Conservation (phyloP, 768 basidiomycete genomes). For the Kwoniella europaea region DNA sequence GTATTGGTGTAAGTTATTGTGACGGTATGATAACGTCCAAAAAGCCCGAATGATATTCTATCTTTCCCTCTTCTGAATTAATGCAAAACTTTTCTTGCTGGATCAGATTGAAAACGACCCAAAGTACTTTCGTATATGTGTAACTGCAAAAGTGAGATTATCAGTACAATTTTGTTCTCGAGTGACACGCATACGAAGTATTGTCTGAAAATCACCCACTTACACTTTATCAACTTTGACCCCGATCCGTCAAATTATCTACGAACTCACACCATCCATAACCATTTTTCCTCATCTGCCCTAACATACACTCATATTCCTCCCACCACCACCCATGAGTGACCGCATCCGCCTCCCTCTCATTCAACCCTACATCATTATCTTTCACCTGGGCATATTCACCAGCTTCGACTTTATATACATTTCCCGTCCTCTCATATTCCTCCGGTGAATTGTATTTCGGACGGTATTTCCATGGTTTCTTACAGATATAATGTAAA, state of each 20-base stretch:
- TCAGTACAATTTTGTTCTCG: no score
- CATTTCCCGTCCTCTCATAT: slow-evolving; percentile 1
- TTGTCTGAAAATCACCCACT: neutral
- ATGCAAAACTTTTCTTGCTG: no score
- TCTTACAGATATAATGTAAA: slow-evolving; percentile 48
- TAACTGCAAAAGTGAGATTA: no score
- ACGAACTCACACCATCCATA: slow-evolving; percentile 19
- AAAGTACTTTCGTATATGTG: no score
- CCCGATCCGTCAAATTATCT: slow-evolving; percentile 19
- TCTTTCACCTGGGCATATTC: slow-evolving; percentile 19
- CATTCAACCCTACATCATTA: slow-evolving; percentile 11
- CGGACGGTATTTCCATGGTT: slow-evolving; percentile 36
- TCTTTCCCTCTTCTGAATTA: no score
- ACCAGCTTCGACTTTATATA: slow-evolving; percentile 18
- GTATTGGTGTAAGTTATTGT: no score
- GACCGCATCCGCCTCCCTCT: slow-evolving; percentile 32
- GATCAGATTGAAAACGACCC: no score
- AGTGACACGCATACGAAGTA: no score
- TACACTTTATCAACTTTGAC: neutral
- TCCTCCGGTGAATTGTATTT: slow-evolving; percentile 5
- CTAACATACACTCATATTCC: slow-evolving; percentile 21
- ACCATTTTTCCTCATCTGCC: slow-evolving; percentile 5
- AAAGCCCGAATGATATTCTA: no score
- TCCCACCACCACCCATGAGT: slow-evolving; percentile 38
- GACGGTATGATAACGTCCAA: no score